Percentiles rank a stretch among this genome's conserved stretches.
Conservation (phyloP, 352 stramenopile species). For the Pythium pyrilobum region DNA sequence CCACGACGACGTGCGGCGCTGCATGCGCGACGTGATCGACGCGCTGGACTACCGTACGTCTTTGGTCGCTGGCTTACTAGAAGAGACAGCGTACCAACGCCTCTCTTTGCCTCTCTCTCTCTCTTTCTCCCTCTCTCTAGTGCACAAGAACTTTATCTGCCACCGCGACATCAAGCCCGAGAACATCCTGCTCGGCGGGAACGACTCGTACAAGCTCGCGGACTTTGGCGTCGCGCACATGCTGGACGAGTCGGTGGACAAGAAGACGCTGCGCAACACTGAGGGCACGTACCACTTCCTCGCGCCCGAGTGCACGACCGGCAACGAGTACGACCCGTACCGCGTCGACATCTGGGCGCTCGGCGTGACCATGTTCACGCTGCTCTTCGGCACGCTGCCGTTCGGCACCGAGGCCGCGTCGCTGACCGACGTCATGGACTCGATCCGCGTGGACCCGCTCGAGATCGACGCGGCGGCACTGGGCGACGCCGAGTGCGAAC, state of each 20-base stretch:
- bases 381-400: constrained; percentile 61
- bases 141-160: constrained; percentile 78
- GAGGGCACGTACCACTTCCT: constrained; percentile 88
- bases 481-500: constrained; percentile 34
- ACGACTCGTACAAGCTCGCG: constrained; percentile 70
- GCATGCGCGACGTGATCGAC: constrained; percentile 69
- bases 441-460: constrained; percentile 58
- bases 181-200: constrained; percentile 67
- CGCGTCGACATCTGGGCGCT: constrained; percentile 82
- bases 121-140: constrained; percentile 17
- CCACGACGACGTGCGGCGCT: constrained; percentile 41
- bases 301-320: constrained; percentile 73
- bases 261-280: constrained; percentile 55
- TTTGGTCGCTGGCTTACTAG: too few relatives aligned
- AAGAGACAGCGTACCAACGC: too few relatives aligned
- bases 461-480: constrained; percentile 25
- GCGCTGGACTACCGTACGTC: constrained; percentile 71
- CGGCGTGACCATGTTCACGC: constrained; percentile 70
- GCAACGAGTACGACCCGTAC: constrained; percentile 68
- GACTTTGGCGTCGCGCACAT: constrained; percentile 68
- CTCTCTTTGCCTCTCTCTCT: too few relatives aligned
- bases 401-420: constrained; percentile 57
- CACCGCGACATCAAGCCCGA: constrained; percentile 87
- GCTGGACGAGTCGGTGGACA: constrained; percentile 66
- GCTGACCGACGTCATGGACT: constrained; percentile 63